A percentile compares a stretch with the other conserved stretches of the same genome.
Conservation (phyloP, 345 rosid species). For the Geranium rotundifolium region DNA sequence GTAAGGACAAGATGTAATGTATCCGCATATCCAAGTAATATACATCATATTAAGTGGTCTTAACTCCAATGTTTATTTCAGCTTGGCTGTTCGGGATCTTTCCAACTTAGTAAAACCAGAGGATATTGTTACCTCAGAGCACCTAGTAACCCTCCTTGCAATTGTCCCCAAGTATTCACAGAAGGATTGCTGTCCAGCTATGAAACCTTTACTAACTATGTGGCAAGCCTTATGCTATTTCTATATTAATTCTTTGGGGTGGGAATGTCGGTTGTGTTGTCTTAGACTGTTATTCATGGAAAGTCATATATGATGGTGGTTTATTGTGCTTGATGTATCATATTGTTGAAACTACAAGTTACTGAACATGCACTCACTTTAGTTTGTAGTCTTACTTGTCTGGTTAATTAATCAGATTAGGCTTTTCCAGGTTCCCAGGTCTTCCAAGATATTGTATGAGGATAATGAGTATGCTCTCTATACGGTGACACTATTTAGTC, state of each 20-base stretch:
- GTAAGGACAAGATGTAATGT: not conserved
- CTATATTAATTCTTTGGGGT: too few species aligned
- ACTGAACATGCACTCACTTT: not conserved
- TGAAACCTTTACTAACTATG: constrained; percentile 82
- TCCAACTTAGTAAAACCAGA: constrained; percentile 84
- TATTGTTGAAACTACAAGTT: not conserved
- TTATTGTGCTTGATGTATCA: too few species aligned
- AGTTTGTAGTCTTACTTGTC: not conserved
- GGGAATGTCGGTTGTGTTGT: too few species aligned
- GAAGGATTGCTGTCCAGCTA: constrained; percentile 90
- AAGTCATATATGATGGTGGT: too few species aligned
- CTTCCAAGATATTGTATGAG: constrained; percentile 77
- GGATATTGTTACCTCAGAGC: constrained; percentile 75
- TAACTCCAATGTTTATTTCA: constrained; percentile 18
- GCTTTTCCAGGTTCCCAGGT: constrained; percentile 80
- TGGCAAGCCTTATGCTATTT: constrained; percentile 39
- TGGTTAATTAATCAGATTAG: not conserved
- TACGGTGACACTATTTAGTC: constrained; percentile 72
- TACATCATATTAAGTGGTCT: not conserved
- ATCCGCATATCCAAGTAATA: too few species aligned
- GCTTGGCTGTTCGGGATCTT: constrained; percentile 99
- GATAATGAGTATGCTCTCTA: constrained; percentile 98
- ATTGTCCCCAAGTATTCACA: constrained; percentile 90
- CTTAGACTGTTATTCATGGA: too few species aligned
- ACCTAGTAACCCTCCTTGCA: constrained; percentile 77